Evolutionary conservation across 371 early-diverging fungal genomes (phyloP).

Genomic region (Circinella minor): DNA sequence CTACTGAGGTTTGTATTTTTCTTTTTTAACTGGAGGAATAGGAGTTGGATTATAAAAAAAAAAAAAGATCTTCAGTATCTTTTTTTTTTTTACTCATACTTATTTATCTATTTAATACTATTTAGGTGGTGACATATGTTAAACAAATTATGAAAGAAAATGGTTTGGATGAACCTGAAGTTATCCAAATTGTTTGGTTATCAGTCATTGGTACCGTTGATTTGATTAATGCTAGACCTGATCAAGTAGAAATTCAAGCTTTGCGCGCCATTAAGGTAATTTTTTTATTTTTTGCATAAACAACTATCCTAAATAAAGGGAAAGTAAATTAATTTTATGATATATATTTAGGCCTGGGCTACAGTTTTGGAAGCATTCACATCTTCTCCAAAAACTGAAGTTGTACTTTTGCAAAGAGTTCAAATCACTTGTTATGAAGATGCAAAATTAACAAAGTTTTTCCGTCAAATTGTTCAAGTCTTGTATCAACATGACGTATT

Average conservation of each 20-base stretch:
- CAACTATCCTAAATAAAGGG: background rate
- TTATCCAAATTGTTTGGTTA: slow-evolving; percentile 82
- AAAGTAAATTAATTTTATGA: background rate
- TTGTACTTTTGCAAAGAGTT: slow-evolving; percentile 80
- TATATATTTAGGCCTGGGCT: slow-evolving; percentile 56
- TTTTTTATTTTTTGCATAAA: background rate
- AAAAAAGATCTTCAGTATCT: no score
- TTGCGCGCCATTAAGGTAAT: slow-evolving; percentile 62
- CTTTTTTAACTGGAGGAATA: background rate
- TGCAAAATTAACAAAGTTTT: slow-evolving; percentile 86
- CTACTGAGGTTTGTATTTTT: slow-evolving; percentile 51
- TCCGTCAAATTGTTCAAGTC: slow-evolving; percentile 78
- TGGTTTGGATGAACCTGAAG: slow-evolving; percentile 78
- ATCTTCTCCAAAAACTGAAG: slow-evolving; percentile 82
- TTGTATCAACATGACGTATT: slow-evolving; percentile 91
- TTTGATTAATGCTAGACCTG: slow-evolving; percentile 72
- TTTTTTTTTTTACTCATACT: no score
- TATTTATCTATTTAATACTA: background rate
- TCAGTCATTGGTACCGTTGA: slow-evolving; percentile 78
- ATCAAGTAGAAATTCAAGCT: slow-evolving; percentile 82
- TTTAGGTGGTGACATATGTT: slow-evolving; percentile 63
- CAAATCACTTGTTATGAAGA: slow-evolving; percentile 88
- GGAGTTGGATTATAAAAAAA: no score
- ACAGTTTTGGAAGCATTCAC: slow-evolving; percentile 76
- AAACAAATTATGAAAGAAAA: slow-evolving; percentile 75